A percentile compares a stretch with the other conserved stretches of the same genome.
Evolutionary conservation across 2,329 filamentous ascomycete species (phyloP).

Genomic region (Aspergillus sp.): DNA sequence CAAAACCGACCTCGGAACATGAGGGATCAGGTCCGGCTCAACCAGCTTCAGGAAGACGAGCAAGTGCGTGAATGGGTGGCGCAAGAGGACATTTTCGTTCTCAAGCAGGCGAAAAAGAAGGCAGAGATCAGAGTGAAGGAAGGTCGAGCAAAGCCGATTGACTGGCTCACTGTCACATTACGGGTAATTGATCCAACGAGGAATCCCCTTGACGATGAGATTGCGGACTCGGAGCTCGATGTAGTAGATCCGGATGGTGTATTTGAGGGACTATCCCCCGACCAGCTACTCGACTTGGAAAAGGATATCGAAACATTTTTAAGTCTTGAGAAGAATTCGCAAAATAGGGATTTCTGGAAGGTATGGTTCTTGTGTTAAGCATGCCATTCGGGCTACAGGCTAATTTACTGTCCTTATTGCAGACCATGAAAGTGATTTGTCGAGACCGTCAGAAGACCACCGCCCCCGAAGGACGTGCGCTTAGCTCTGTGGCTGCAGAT

Average conservation of each 20-base stretch:
- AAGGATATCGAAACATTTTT: constrained; percentile 80
- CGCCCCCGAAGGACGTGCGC: constrained; percentile 69
- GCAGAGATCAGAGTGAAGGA: constrained; percentile 92
- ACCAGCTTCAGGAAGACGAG: constrained; percentile 70
- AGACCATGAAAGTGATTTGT: constrained; percentile 82
- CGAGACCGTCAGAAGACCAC: constrained; percentile 70
- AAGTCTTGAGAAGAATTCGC: constrained; percentile 73
- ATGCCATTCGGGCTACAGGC: neutral
- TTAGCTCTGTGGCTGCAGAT: constrained; percentile 80
- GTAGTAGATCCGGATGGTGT: constrained; percentile 79
- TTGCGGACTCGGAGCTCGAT: constrained; percentile 73
- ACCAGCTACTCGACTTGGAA: constrained; percentile 73
- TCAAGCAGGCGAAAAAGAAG: constrained; percentile 98
- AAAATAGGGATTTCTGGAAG: constrained; percentile 86
- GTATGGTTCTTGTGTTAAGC: constrained; percentile 41
- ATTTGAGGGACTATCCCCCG: constrained; percentile 69
- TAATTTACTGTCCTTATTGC: constrained; percentile 15
- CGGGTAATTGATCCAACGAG: constrained; percentile 83
- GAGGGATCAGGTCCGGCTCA: constrained; percentile 50
- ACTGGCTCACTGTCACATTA: constrained; percentile 88
- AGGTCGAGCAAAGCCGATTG: constrained; percentile 85
- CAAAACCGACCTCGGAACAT: constrained; percentile 34
- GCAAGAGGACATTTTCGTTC: constrained; percentile 91
- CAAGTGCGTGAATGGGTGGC: constrained; percentile 82
- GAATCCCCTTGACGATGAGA: constrained; percentile 78